Percentiles rank a stretch among this genome's conserved stretches.
Evolutionary conservation across 2,329 filamentous ascomycete species (phyloP).

Genomic region (Neodidymelliopsis sp.): DNA sequence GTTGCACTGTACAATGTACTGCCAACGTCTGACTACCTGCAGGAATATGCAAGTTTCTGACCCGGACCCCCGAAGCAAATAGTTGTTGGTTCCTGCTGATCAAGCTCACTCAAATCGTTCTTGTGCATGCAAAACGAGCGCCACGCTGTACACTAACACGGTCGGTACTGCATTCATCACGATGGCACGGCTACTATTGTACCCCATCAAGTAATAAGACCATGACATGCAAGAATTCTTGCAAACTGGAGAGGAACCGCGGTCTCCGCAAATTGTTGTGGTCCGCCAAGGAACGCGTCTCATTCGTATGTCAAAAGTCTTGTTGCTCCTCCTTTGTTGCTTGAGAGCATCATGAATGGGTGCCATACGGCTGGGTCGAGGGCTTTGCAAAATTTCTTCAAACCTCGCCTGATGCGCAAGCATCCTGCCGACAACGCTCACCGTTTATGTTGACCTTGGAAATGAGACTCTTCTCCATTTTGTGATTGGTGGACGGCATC

Average conservation of each 20-base stretch:
- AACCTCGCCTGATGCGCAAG: constrained; percentile 29
- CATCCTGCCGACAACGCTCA: constrained; percentile 18
- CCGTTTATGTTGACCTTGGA: constrained; percentile 16
- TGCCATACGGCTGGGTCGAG: constrained; percentile 35
- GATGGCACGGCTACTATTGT: constrained; percentile 13
- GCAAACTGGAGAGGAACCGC: constrained; percentile 15
- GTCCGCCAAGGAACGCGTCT: constrained; percentile 7
- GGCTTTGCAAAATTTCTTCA: constrained; percentile 29
- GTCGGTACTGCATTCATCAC: constrained; percentile 23
- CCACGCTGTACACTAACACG: constrained; percentile 24
- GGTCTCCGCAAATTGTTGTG: constrained; percentile 23
- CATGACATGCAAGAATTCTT: not conserved
- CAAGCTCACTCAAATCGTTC: constrained; percentile 26
- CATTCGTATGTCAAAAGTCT: constrained; percentile 25
- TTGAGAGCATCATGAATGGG: constrained; percentile 25
- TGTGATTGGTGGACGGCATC: constrained; percentile 7
- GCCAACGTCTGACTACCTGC: constrained; percentile 23
- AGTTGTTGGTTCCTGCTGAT: constrained; percentile 35
- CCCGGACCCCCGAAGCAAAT: constrained; percentile 42
- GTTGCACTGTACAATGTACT: constrained; percentile 20
- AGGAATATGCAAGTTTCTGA: constrained; percentile 29
- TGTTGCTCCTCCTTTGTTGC: constrained; percentile 19
- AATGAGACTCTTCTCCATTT: not conserved
- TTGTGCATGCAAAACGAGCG: constrained; percentile 29
- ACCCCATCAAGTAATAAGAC: constrained; percentile 4